Evolutionary conservation across 2,329 filamentous ascomycete species (phyloP).

Genomic region (Monosporascus sp.): DNA sequence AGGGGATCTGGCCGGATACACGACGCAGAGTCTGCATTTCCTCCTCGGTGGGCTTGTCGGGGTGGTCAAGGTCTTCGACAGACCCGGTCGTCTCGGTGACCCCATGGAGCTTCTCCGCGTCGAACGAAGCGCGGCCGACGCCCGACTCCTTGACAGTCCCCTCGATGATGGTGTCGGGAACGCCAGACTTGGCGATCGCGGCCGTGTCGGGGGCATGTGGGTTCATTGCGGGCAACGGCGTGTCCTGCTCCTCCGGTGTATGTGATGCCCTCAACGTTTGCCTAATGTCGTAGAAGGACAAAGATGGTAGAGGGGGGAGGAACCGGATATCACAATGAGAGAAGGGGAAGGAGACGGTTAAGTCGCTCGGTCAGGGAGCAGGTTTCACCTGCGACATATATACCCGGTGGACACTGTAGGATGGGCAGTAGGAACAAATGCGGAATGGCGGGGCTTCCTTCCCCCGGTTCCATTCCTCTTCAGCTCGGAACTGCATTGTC

Average conservation of each 20-base stretch:
- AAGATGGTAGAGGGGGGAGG: not conserved
- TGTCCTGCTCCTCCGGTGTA: not conserved
- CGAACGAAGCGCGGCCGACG: not conserved
- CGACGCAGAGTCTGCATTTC: slow-evolving; percentile 57
- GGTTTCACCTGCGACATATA: not conserved
- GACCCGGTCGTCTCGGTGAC: not conserved
- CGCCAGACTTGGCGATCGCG: not conserved
- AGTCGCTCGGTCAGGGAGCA: not conserved
- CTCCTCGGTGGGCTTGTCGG: slow-evolving; percentile 52
- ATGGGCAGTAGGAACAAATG: no score
- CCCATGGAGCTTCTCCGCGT: not conserved
- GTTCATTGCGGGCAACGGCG: not conserved
- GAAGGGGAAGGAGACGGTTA: not conserved
- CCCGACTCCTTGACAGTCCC: not conserved
- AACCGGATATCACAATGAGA: not conserved
- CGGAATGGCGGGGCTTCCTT: not conserved
- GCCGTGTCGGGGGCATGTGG: not conserved
- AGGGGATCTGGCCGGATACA: slow-evolving; percentile 60
- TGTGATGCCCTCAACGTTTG: not conserved
- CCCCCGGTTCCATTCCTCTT: not conserved
- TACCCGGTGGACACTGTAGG: not conserved
- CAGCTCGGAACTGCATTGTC: not conserved
- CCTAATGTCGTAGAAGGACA: no score
- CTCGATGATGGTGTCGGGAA: not conserved
- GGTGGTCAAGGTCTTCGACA: not conserved